Evolutionary conservation across 2,329 filamentous ascomycete species (phyloP), one percentile per base, ranked within the genome.

Genomic region (Verruconis gallopava): DNA sequence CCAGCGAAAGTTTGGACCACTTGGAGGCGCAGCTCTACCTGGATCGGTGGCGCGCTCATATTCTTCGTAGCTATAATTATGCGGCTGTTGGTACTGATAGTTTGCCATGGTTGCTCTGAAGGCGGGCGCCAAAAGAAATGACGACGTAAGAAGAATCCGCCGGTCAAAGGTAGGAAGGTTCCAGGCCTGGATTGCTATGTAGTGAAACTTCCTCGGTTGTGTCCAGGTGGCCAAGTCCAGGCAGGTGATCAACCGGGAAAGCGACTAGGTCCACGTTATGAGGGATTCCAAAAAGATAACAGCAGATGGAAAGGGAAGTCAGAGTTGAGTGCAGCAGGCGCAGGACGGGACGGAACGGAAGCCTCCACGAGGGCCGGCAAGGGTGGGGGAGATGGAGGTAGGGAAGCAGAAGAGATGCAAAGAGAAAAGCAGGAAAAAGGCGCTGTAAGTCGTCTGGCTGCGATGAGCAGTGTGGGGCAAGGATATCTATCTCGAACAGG

Each of bases 1-100:
- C 66, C 66, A 70, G 56, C 67, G 60, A 56, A 63, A 55, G 57
- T 55, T 44, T 22, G 42, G 42, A 1, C 13, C 21, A 17, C 21
- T n/a, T 2, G 40, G n/a, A 13, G 19, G 19, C 12, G 11, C 6
- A 9, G 9, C 20, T n/a, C n/a, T n/a, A n/a, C n/a, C n/a, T n/a
- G n/a, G n/a, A n/a, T n/a, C 28, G 11, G 28, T 12, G 28, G 13
- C 13, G 28, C 28, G n/a, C n/a, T n/a, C n/a, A n/a, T n/a, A n/a
- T n/a, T n/a, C n/a, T n/a, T n/a, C n/a, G n/a, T n/a, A n/a, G n/a
- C 20, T 4, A 6, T 20, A 41, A 15, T 41, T 32, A 3, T 4
- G 12, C 30, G 38, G 25, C 14, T 38, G 37, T 25, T 38, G 35
- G 35, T 37, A 37, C 14, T 37, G 36, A 34, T 20, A 22, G 38